Evolutionary conservation across 2,329 filamentous ascomycete species (phyloP), one percentile per base, ranked within the genome.

Genomic region (Intubia oerlemansii): DNA sequence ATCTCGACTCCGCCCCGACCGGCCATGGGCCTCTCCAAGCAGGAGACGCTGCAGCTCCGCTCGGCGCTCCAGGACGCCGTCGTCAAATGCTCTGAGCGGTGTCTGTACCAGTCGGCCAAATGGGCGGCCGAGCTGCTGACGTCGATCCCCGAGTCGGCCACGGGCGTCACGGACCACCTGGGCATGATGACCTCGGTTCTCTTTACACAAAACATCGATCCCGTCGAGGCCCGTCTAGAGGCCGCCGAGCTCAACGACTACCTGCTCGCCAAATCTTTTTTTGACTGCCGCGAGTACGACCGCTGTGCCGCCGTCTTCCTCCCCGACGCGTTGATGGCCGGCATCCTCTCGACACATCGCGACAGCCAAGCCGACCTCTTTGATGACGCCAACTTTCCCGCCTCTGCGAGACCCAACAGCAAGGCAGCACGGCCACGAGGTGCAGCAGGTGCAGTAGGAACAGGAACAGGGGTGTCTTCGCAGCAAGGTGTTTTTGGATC

Each of bases 91-190:
- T 91, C 82, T 2, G 88, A 98, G 47, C 63, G 88, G 48, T 92
- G 88, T 49, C 64, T 98, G 10, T 95, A 93, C 45, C 84, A 93
- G 43, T 88, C 85, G 6, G 75, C 88, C 17, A 95, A 95, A 69
- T 98, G 88, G 88, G 80, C 84, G 27, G 85, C 88, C 42, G 88
- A 98, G 54, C 70, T 95, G 39, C 68, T 95, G 33, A 80, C 78
- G 43, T 77, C 88, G 3, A 69, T 95, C 23, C 65, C 76, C 21
- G 65, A 75, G 32, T 41, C 54, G 25, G 42, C 52, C 24, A 45
- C 52, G 19, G 59, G 58, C 33, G 63, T 66, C 59, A 65, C 38
- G 20, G 35, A 41, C 26, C 18, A 35, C 5, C 28, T 40, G 24
- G 44, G 44, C 36, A 36, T 28, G 36, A 44, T 36, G 34, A 29